Conservation (phyloP, 352 stramenopile genomes). For the Hyaloperonospora arabidopsidis region DNA sequence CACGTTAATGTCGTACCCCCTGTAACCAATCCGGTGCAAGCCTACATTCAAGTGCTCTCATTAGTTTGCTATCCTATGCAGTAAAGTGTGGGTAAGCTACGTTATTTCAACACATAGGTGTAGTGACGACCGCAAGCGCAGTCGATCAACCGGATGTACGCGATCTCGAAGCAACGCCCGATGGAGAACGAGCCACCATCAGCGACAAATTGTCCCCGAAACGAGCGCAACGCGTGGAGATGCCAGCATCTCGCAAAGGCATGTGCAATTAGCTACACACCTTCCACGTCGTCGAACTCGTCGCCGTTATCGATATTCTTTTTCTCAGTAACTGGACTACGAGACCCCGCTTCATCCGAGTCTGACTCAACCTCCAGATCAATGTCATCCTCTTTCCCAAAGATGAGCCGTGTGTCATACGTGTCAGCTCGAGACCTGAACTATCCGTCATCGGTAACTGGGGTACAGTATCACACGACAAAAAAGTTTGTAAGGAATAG, state of each 20-base stretch:
- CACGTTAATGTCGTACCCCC: too few relatives aligned
- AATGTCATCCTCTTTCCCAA: conserved; percentile 43
- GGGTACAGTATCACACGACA: conserved; percentile 7
- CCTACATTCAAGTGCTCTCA: too few relatives aligned
- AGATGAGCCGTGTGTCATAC: conserved; percentile 40
- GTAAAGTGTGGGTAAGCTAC: too few relatives aligned
- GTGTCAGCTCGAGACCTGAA: conserved; percentile 51
- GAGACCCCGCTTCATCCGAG: conserved; percentile 55
- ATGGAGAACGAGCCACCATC: too few relatives aligned
- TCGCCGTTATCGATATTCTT: conserved; percentile 42
- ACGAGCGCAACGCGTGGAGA: too few relatives aligned
- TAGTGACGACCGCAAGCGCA: too few relatives aligned
- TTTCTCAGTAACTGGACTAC: conserved; percentile 24
- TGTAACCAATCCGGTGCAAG: too few relatives aligned
- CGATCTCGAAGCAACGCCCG: too few relatives aligned
- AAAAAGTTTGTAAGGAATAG: conserved; percentile 11
- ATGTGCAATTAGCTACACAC: conserved; percentile 21
- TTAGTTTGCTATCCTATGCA: too few relatives aligned
- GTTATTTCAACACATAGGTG: too few relatives aligned
- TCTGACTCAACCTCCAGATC: conserved; percentile 52
- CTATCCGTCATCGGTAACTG: conserved; percentile 70
- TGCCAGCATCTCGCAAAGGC: conserved; percentile 10
- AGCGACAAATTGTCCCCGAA: too few relatives aligned
- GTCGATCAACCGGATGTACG: too few relatives aligned
- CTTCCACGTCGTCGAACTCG: conserved; percentile 39